Evolutionary conservation across 495 filamentous ascomycete species (phyloP).

Genomic region (Talaromyces proteolyticus): DNA sequence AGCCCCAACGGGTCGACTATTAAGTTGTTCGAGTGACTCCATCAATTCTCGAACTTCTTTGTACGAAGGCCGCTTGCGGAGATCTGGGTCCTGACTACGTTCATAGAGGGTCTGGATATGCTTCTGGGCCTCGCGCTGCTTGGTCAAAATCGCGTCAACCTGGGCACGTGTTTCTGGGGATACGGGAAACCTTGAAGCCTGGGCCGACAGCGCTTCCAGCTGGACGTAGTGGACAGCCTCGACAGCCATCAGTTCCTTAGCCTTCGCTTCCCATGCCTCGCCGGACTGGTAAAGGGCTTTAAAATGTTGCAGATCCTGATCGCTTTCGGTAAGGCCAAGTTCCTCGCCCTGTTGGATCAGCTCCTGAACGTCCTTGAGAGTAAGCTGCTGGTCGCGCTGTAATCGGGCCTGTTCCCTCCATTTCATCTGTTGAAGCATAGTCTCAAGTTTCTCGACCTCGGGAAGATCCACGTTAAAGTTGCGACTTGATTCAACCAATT

Average conservation of each 20-base stretch:
- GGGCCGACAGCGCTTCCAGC: conserved; percentile 79
- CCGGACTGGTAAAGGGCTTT: conserved; percentile 70
- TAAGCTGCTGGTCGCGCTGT: conserved; percentile 54
- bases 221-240: conserved; percentile 91
- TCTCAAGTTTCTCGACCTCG: conserved; percentile 80
- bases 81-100: conserved; percentile 66
- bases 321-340: conserved; percentile 67
- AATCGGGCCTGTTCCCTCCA: conserved; percentile 79
- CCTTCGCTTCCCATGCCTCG: conserved; percentile 88
- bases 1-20: conserved; percentile 85
- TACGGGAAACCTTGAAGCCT: conserved; percentile 74
- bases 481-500: conserved; percentile 80
- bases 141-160: conserved; percentile 90
- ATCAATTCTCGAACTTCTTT: conserved; percentile 84
- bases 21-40: conserved; percentile 78
- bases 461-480: conserved; percentile 92
- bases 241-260: conserved; percentile 84
- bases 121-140: conserved; percentile 90
- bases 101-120: conserved; percentile 77
- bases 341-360: conserved; percentile 70
- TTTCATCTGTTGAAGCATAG: conserved; percentile 74
- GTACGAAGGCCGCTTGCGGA: conserved; percentile 80
- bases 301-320: conserved; percentile 71
- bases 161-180: conserved; percentile 70
- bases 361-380: conserved; percentile 69